Conservation (phyloP, 73 alveolate species). For the Durusdinium trenchii region DNA sequence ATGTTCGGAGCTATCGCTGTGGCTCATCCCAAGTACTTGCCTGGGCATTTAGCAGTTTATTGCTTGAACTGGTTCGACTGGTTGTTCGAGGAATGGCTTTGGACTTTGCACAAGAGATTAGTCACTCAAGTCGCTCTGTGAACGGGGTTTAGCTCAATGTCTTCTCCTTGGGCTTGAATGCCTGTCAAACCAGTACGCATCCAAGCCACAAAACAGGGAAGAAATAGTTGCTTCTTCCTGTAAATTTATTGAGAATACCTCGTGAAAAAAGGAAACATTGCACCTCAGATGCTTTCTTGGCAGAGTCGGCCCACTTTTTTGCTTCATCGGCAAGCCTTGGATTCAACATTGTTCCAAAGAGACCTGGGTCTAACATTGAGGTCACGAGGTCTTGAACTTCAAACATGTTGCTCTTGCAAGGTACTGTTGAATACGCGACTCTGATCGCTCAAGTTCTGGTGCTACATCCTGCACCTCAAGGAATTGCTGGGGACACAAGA, state of each 20-base stretch:
- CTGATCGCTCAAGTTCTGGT: constrained; percentile 37
- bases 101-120: no score
- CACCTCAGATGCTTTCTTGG: constrained; percentile 70
- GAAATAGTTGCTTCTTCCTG: neutral
- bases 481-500: neutral
- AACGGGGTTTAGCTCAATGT: constrained; percentile 5
- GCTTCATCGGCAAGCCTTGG: constrained; percentile 50
- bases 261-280: neutral
- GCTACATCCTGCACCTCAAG: constrained; percentile 45
- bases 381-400: neutral
- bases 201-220: neutral
- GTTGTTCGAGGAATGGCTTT: no score
- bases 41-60: no score
- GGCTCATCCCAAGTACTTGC: no score
- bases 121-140: neutral
- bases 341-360: neutral
- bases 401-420: neutral
- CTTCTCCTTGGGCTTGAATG: constrained; percentile 71
- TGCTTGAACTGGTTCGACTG: no score
- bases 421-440: neutral
- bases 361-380: neutral
- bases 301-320: constrained; percentile 53
- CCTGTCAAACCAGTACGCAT: neutral
- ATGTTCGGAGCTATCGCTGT: no score
- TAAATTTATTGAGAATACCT: no score